Evolutionary conservation across 2,329 filamentous ascomycete species (phyloP), one percentile per base, ranked within the genome.

Genomic region (Botrytis deweyae): DNA sequence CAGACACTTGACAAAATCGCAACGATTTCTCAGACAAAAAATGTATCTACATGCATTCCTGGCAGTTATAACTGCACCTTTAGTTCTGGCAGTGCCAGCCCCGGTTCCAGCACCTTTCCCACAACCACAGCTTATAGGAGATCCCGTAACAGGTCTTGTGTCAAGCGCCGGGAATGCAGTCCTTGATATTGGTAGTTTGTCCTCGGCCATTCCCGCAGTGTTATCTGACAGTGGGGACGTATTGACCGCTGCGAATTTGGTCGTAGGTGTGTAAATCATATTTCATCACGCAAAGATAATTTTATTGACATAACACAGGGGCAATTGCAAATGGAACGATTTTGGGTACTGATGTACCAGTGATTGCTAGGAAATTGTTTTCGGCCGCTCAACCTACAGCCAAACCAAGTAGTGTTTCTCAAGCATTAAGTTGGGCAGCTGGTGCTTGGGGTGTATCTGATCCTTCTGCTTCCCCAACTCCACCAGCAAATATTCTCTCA

Each of bases 381-480:
- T 72, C 75, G 63, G 74, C 76, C 22, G 78, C 78, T n/a, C 75
- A 76, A 25, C 76, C 81, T 22, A 79, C 79, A 9, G 70, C 76
- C 3, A 78, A 75, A 46, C 80, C 79, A n/a, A 77, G 78, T 2
- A 76, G 75, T 58, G 68, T 78, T 36, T 44, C 74, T 29, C 70
- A 79, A 42, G 78, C 79, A 6, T 74, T 72, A 20, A 59, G 44
- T 29, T 70, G 65, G 40, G 73, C 74, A 38, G 74, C 70, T 49
- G 59, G 18, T 36, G 69, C 73, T 18, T 75, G 58, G 61, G 72
- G 73, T 16, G 59, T 75, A 12, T 33, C 38, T 16, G 58, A 49
- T 64, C 46, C 73, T 16, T 61, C 40, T 55, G 42, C 70, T 59
- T n/a, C 74, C 36, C 75, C 70, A 72, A n/a, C 70, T 29, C 64